Evolutionary conservation across 306 rosid genomes (phyloP), one percentile per base, ranked within the genome.

Genomic region (Medicago lupulina): DNA sequence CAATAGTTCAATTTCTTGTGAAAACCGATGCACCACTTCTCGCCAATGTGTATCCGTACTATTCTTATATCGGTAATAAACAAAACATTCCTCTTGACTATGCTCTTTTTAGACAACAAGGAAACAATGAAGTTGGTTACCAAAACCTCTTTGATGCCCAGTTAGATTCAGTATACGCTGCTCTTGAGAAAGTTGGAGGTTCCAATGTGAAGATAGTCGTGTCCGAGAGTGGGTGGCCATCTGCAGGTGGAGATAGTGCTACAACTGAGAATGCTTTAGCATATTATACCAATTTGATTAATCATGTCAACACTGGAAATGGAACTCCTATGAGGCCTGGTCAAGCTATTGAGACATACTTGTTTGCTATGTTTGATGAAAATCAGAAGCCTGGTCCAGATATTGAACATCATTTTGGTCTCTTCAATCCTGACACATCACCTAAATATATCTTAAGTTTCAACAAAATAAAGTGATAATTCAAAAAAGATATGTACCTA

Each of bases 191-290:
- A 40, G 36, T 66, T 0, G 87, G 86, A 0, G 91, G 78, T 6
- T 18, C 79, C 8, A 43, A 67, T 9, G 7, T 87, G 81, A 10
- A 58, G 16, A 53, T 86, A 1, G 90, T 92, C 14, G 82, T 87
- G 21, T 76, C 88, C 0, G 92, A 91, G 82, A 89, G 83, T 5
- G 90, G 96, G 11, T 91, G 93, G 96, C 92, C 93, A 1, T 87
- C 89, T 0, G 40, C 12, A 9, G 90, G 89, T 39, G 76, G 84
- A 39, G 3, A 0, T 10, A 80, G 55, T 1, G 87, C 91, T 0
- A 43, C 80, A 5, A 0, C 5, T 1, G 63, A 76, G 0, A 89
- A 86, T 74, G 93, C 93, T 12, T 43, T 28, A 2, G 76, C 75
- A 1, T 92, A 85, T 44, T 71, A 85, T 7, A 38, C 12, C 6